phyloP scores from a whole-genome alignment of 163 green algal species.

The Prototheca wickerhamii region DNA sequence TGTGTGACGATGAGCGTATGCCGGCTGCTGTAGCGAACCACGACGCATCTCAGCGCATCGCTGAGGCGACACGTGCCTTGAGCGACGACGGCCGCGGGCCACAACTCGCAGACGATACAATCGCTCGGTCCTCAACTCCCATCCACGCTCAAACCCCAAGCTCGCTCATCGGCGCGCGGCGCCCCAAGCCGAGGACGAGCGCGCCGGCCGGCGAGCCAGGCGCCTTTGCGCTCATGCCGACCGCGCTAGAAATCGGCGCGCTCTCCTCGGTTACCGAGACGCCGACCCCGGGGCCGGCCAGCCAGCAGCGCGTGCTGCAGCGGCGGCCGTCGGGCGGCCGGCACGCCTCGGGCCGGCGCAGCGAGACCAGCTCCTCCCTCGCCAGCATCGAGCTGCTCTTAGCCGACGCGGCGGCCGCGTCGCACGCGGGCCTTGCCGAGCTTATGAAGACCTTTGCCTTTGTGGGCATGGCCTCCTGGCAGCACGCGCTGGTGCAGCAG shows the following conservation, averaged over 20 bases:
- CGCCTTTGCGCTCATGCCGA: constrained; percentile 18
- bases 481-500: constrained; percentile 49
- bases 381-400: constrained; percentile 46
- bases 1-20: too few relatives aligned
- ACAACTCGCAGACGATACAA: too few relatives aligned
- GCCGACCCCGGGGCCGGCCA: neutral
- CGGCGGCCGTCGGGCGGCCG: neutral
- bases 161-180: too few relatives aligned
- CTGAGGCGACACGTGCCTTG: too few relatives aligned
- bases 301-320: neutral
- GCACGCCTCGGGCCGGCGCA: neutral
- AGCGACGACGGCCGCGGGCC: too few relatives aligned
- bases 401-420: constrained; percentile 20
- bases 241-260: constrained; percentile 18
- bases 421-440: constrained; percentile 47
- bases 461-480: constrained; percentile 66
- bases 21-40: too few relatives aligned
- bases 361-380: constrained; percentile 16
- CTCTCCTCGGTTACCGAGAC: too few relatives aligned
- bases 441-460: constrained; percentile 59
- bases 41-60: too few relatives aligned
- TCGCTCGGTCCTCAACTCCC: too few relatives aligned
- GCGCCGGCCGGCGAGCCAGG: too few relatives aligned
- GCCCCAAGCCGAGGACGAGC: too few relatives aligned
- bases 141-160: too few relatives aligned